These are phyloP conservation scores for Allium sativum DNA, from an alignment of 106 monocot species.

Conservation along the genomic window DNA sequence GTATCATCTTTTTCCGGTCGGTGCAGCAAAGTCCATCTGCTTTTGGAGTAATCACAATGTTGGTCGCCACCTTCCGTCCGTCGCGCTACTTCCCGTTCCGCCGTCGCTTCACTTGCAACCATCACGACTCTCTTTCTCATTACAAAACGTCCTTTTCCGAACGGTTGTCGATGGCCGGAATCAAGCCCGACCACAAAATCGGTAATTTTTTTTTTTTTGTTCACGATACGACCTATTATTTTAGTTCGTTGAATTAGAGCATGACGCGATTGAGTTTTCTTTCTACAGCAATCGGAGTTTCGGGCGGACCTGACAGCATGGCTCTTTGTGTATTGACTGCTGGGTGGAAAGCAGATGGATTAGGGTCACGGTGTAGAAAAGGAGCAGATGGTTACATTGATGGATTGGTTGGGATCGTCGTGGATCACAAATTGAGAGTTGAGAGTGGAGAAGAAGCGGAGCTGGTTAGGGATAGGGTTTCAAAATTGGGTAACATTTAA, in stretches of 20 bases:
- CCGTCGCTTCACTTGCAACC: slow-evolving; percentile 29
- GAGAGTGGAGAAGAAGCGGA: slow-evolving; percentile 80
- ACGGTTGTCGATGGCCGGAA: slow-evolving; percentile 79
- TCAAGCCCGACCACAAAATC: slow-evolving; percentile 81
- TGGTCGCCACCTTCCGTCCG: slow-evolving; percentile 10
- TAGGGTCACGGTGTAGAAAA: background rate
- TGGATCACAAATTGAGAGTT: slow-evolving; percentile 68
- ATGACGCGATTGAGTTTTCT: too few species aligned
- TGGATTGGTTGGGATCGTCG: slow-evolving; percentile 78
- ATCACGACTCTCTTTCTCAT: slow-evolving; percentile 8
- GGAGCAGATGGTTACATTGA: slow-evolving; percentile 28
- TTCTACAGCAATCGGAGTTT: slow-evolving; percentile 72
- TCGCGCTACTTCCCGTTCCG: slow-evolving; percentile 23
- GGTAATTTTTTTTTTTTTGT: slow-evolving; percentile 20
- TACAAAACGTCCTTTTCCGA: slow-evolving; percentile 58
- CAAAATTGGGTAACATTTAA: slow-evolving; percentile 48
- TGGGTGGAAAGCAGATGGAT: slow-evolving; percentile 54
- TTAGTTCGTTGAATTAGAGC: background rate
- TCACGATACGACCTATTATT: background rate
- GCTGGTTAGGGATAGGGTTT: slow-evolving; percentile 43
- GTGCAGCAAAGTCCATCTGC: too few species aligned
- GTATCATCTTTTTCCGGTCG: too few species aligned
- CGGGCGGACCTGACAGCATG: slow-evolving; percentile 95
- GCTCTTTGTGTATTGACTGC: slow-evolving; percentile 78
- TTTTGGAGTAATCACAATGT: background rate